Evolutionary conservation across 345 rosid species (phyloP).

Genomic region (Atalantia buxifolia): DNA sequence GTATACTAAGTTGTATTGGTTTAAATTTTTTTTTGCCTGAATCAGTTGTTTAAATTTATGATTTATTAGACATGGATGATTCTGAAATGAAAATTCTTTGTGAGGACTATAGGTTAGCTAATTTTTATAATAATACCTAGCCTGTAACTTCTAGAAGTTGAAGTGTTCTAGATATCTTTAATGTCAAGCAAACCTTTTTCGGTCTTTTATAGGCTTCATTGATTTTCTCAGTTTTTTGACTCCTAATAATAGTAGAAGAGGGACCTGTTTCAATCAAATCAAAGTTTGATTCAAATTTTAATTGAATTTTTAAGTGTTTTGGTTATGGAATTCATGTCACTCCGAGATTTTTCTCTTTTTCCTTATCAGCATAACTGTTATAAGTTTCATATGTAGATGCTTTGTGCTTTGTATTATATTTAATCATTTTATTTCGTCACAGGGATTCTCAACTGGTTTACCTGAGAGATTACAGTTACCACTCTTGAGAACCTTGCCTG

Average conservation of each 20-base stretch:
- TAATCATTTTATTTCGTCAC: conserved; percentile 17
- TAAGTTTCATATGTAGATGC: neutral
- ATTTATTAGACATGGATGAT: neutral
- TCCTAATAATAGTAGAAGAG: neutral
- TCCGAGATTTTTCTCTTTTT: neutral
- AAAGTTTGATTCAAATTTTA: neutral
- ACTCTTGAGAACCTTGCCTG: conserved; percentile 93
- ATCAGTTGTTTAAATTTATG: neutral
- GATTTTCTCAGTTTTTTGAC: neutral
- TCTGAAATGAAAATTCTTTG: neutral
- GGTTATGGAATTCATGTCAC: neutral
- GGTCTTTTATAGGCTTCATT: neutral
- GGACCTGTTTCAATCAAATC: neutral
- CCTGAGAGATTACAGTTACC: conserved; percentile 95
- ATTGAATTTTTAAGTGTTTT: neutral
- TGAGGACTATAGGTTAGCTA: neutral
- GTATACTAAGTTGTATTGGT: neutral
- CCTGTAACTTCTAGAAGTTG: neutral
- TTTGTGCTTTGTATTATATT: neutral
- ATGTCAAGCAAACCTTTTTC: neutral
- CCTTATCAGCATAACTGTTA: neutral
- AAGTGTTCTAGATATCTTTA: neutral
- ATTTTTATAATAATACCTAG: neutral
- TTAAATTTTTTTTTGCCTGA: neutral
- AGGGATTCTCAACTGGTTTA: conserved; percentile 98